Base-by-base conservation (phyloP, 331 rosid genomes). In the Rosa hybrid region DNA sequence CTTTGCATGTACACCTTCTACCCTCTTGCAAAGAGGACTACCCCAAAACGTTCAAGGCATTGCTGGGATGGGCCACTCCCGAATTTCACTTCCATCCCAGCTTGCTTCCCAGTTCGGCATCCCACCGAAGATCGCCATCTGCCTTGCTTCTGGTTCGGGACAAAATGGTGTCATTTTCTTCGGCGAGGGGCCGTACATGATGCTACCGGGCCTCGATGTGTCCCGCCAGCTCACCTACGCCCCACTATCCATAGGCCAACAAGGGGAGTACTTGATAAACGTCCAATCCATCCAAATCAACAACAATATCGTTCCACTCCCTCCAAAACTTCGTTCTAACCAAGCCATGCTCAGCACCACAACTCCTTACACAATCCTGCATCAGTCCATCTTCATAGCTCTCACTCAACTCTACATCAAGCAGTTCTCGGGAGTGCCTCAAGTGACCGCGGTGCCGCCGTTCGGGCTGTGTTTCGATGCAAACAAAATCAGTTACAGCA, bases 1-100 rank as follows among this genome's bases (percentile, higher is more conserved):
- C 56, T 92, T 90, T 12, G 88, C 88, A 2, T 92, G 94, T 30
- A 90, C 89, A 2, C 88, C 92, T 45, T 78, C 91, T 7, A 38
- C 6, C 4, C 78, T 90, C 0, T 17, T 80, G 20, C 88, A 84
- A 30, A 78, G 65, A 3, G 89, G 90, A 6, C 42, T 90, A 1
- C 97, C 96, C 3, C 27, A 4, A 4, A 79, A 74, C 1, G 82
- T 77, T 44, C 82, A 83, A 71, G 94, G 97, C 0, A 80, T 83
- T 0, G 82, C 57, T 4, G 92, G 92, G 0, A n/a, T 92, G 0
- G 95, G 90, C 70, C 86, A 88, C 30, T 39, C 83, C 2, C 83
- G 87, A 20, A 84, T 88, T 39, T 78, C 92, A 11, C 74, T 89
- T 0, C 89, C 86, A 0, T 71, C 9, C 41, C 96, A 92, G 74